Evolutionary conservation across 768 basidiomycete species (phyloP).

Genomic region (Leccinum longicurvipes): DNA sequence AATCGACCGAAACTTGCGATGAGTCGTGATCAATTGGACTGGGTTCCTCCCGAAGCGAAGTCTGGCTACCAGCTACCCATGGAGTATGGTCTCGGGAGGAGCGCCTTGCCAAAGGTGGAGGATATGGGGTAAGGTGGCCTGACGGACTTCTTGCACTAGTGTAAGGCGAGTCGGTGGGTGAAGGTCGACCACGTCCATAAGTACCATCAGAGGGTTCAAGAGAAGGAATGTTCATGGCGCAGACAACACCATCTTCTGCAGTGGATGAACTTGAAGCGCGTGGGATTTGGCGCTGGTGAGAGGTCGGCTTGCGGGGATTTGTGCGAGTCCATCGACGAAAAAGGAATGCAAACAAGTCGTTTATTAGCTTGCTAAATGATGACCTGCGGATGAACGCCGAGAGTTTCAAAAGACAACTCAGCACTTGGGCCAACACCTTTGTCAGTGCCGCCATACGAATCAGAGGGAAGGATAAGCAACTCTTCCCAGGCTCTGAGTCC

Average conservation of each 20-base stretch:
- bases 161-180: constrained; percentile 15
- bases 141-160: constrained; percentile 12
- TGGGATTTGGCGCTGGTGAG: neutral
- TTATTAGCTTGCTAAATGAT: neutral
- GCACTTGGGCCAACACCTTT: neutral
- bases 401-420: constrained; percentile 4
- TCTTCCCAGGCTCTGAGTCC: neutral
- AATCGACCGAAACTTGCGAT: neutral
- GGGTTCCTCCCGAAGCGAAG: constrained; percentile 19
- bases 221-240: constrained; percentile 15
- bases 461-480: neutral
- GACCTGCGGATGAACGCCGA: neutral
- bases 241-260: constrained; percentile 3
- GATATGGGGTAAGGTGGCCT: constrained; percentile 18
- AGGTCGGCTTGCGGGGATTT: neutral
- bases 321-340: constrained; percentile 1
- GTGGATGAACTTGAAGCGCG: neutral
- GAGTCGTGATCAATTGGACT: neutral
- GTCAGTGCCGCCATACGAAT: neutral
- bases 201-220: neutral
- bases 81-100: constrained; percentile 6
- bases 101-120: constrained; percentile 12
- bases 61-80: constrained; percentile 8
- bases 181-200: constrained; percentile 2
- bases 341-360: constrained; percentile 1